Percentiles rank a stretch among this genome's conserved stretches.
phyloP scores from a whole-genome alignment of 768 basidiomycete species.

The Neoboletus subvelutipes region DNA sequence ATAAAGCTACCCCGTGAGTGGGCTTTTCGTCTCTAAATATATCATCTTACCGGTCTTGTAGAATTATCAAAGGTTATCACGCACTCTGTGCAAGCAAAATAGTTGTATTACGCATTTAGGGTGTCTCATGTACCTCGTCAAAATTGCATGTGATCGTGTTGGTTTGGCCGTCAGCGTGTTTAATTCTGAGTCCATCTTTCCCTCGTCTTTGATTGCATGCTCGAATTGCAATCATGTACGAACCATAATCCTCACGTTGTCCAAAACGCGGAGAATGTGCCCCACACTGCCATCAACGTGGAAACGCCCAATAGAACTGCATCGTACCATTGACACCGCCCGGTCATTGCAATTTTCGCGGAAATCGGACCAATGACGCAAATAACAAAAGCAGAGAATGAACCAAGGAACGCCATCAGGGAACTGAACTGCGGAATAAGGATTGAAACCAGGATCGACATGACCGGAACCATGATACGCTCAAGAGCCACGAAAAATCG shows the following conservation, averaged over 20 bases:
- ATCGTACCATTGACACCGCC: slow-evolving; percentile 52
- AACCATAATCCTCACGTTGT: slow-evolving; percentile 26
- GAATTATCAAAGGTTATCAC: slow-evolving; percentile 76
- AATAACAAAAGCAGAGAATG: slow-evolving; percentile 78
- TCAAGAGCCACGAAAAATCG: slow-evolving; percentile 48
- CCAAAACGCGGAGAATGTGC: slow-evolving; percentile 65
- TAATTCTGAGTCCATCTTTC: no score
- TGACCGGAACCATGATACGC: slow-evolving; percentile 54
- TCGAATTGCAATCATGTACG: not conserved
- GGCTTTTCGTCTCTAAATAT: not conserved
- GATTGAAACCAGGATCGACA: slow-evolving; percentile 71
- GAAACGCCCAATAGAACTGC: slow-evolving; percentile 50
- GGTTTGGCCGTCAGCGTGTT: not conserved
- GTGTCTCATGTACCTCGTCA: slow-evolving; percentile 7
- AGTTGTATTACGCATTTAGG: slow-evolving; percentile 6
- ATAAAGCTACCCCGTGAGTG: slow-evolving; percentile 78
- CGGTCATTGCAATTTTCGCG: slow-evolving; percentile 62
- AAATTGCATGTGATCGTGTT: not conserved
- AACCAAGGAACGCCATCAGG: slow-evolving; percentile 88
- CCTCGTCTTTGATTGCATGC: not conserved
- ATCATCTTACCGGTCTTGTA: slow-evolving; percentile 28
- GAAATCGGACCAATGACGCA: slow-evolving; percentile 77
- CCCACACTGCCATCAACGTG: slow-evolving; percentile 72
- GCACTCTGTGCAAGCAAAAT: slow-evolving; percentile 61
- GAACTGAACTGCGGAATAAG: slow-evolving; percentile 76